Conservation (phyloP, 2,329 filamentous ascomycete genomes). For the Botryotinia calthae region DNA sequence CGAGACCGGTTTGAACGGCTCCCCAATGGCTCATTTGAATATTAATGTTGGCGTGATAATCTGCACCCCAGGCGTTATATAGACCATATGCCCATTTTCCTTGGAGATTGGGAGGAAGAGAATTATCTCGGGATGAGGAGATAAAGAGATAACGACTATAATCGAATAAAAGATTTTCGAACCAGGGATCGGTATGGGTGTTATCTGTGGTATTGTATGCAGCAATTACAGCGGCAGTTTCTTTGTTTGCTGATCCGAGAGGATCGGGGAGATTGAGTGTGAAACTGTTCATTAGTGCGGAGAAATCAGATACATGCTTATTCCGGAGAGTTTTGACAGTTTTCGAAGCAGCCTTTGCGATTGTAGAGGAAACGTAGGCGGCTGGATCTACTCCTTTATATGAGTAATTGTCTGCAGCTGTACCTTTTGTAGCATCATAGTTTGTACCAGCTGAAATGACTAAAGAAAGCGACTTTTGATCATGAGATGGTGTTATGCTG, state of each 20-base stretch:
- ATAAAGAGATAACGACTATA: conserved; percentile 55
- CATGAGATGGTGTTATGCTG: conserved; percentile 32
- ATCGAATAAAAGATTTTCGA: conserved; percentile 54
- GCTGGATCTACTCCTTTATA: conserved; percentile 50
- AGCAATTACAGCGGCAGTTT: conserved; percentile 42
- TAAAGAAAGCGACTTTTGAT: conserved; percentile 39
- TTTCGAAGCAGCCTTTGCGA: conserved; percentile 38
- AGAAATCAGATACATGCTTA: conserved; percentile 45
- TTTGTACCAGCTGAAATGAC: conserved; percentile 48
- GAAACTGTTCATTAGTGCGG: conserved; percentile 43
- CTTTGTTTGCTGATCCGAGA: conserved; percentile 41
- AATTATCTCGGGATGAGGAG: conserved; percentile 49
- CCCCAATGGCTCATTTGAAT: conserved; percentile 62
- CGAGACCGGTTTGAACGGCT: conserved; percentile 52
- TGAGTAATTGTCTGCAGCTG: conserved; percentile 43
- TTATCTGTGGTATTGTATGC: conserved; percentile 36
- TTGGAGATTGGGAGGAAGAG: conserved; percentile 55
- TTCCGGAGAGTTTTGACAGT: conserved; percentile 39
- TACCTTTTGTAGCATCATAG: conserved; percentile 51
- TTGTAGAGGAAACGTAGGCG: conserved; percentile 38
- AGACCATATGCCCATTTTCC: conserved; percentile 53
- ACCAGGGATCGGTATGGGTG: conserved; percentile 51
- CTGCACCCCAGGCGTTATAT: conserved; percentile 49
- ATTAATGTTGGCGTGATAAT: conserved; percentile 60
- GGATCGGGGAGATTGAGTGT: conserved; percentile 47